Base-by-base conservation (phyloP, 2,329 filamentous ascomycete species). In the Podosphaera aphanis region DNA sequence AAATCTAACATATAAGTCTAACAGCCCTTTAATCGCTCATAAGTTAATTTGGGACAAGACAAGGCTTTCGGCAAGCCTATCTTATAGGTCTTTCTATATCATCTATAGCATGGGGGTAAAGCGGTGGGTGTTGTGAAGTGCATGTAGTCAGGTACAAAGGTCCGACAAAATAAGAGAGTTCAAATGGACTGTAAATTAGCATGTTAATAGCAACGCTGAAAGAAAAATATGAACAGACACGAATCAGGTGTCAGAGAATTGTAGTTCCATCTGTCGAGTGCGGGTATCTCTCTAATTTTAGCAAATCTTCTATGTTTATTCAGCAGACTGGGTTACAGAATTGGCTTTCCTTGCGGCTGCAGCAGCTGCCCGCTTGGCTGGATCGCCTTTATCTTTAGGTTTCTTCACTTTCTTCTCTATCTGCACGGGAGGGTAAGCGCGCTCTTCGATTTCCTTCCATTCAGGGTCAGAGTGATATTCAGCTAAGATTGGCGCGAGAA, bases 351-450 rank as follows among this genome's bases (percentile, higher is more conserved):
- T 51, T 27, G 53, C 52, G 18, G 55, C 55, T 6, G 51, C 49
- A 11, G 55, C 56, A 8, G 56, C 56, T 36, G 56, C 57, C 46
- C 55, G 50, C 46, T 55, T 55, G 2, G 55, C 56, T 43, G 55
- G 55, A 43, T 59, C 56, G 11, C 54, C 56, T 46, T 57, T 57
- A 21, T 56, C 55, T 48, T 55, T 73, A 49, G 68, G 67, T 64
- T 83, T 83, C 67, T 81, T 80, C 54, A 72, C 62, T 56, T 74
- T 74, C 23, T 45, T 45, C 15, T 45, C 44, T 52, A 70, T 66
- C 57, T 71, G 74, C 63, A 84, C 81, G 66, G 74, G 70, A 16
- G 90, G 90, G 70, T 95, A 98, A 25, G 86, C 90, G 59, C 79
- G 77, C 45, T 72, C 60, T 44, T 78, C 72, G 46, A 84, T 70